These are phyloP conservation scores for Sclerotinia minor DNA, from an alignment of 2,329 filamentous ascomycete genomes.

Conservation along the genomic window DNA sequence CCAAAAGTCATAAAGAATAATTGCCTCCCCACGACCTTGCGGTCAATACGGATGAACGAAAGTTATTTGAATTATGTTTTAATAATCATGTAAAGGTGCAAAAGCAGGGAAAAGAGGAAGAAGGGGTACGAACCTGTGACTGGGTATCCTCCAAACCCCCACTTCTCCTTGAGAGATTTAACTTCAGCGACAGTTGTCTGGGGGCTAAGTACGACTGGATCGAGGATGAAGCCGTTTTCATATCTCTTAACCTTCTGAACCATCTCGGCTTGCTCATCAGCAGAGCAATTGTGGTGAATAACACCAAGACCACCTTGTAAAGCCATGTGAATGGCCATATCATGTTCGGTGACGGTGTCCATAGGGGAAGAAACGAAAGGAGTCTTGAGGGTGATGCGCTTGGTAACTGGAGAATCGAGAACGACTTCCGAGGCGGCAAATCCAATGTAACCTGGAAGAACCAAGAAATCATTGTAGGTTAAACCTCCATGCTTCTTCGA, in stretches of 20 bases:
- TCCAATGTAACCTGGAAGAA: slow-evolving; percentile 96
- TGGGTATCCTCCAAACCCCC: slow-evolving; percentile 97
- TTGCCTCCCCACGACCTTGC: slow-evolving; percentile 80
- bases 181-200: slow-evolving; percentile 88
- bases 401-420: slow-evolving; percentile 90
- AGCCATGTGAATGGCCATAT: slow-evolving; percentile 98
- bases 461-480: slow-evolving; percentile 98
- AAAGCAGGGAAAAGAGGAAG: slow-evolving; percentile 37
- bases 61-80: slow-evolving; percentile 79
- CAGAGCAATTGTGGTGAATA: slow-evolving; percentile 99
- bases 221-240: slow-evolving; percentile 98
- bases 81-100: slow-evolving; percentile 69
- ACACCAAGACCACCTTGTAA: slow-evolving; percentile 86
- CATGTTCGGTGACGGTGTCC: slow-evolving; percentile 99
- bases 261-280: slow-evolving; percentile 97
- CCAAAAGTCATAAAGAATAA: slow-evolving; percentile 50
- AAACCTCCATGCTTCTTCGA: slow-evolving; percentile 89
- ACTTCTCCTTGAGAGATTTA: slow-evolving; percentile 91
- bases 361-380: slow-evolving; percentile 97
- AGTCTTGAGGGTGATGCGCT: slow-evolving; percentile 93
- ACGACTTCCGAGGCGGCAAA: slow-evolving; percentile 88
- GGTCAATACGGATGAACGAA: slow-evolving; percentile 99
- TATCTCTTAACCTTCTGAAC: slow-evolving; percentile 98
- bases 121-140: slow-evolving; percentile 79
- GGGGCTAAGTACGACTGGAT: slow-evolving; percentile 88